These are phyloP conservation scores for Eucalyptus tenuipes DNA, from an alignment of 345 rosid genomes.

Conservation along the genomic window DNA sequence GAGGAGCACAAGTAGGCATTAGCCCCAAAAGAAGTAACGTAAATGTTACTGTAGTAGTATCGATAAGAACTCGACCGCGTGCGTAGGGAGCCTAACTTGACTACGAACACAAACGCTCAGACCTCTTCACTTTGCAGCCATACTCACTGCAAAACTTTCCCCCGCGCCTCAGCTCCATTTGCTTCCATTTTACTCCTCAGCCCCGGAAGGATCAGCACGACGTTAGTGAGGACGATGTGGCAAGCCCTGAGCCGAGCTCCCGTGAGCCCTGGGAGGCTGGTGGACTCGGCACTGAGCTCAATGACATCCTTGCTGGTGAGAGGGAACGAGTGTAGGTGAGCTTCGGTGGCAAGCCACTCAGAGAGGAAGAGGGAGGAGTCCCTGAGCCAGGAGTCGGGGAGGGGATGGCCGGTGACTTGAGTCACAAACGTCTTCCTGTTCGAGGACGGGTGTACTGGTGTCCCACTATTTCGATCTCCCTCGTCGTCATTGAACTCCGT, in stretches of 20 bases:
- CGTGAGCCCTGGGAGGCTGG: constrained; percentile 15
- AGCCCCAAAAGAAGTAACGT: not conserved
- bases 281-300: constrained; percentile 21
- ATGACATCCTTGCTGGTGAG: constrained; percentile 2
- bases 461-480: constrained; percentile 5
- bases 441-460: constrained; percentile 2
- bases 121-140: not conserved
- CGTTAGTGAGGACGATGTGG: constrained; percentile 10
- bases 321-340: not conserved
- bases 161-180: not conserved
- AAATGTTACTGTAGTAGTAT: not conserved
- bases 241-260: constrained; percentile 20
- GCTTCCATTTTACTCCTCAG: constrained; percentile 9
- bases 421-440: constrained; percentile 8
- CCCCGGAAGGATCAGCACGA: constrained; percentile 8
- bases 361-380: constrained; percentile 21
- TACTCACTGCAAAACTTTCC: not conserved
- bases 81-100: not conserved
- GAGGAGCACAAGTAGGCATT: not conserved
- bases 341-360: not conserved
- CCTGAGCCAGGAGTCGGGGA: constrained; percentile 29
- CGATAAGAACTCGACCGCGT: not conserved
- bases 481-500: not conserved
- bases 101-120: not conserved
- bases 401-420: constrained; percentile 6